These are phyloP conservation scores for Chlorella sp. DNA, from an alignment of 139 green algal species.

Conservation along the genomic window DNA sequence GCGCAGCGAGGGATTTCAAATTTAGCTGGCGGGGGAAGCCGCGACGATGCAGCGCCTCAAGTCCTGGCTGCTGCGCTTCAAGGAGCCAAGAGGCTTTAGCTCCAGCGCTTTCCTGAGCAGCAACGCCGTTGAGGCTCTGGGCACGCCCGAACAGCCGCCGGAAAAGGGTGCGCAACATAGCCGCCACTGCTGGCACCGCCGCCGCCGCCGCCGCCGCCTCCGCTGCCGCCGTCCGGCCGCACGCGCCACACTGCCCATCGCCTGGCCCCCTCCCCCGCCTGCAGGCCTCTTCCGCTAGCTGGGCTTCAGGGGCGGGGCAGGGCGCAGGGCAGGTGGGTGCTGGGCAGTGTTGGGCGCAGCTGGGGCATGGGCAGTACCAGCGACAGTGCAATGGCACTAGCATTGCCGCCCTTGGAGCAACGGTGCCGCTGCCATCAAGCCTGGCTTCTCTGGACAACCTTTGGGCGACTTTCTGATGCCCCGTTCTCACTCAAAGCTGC, in stretches of 20 bases:
- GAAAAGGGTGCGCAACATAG: background rate
- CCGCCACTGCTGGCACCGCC: background rate
- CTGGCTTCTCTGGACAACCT: no score
- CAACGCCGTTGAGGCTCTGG: background rate
- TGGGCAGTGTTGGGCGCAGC: background rate
- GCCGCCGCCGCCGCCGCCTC: background rate
- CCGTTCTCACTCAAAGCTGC: background rate
- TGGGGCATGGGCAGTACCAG: no score
- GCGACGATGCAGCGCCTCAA: background rate
- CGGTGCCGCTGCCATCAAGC: no score
- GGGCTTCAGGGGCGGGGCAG: background rate
- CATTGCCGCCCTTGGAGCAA: no score
- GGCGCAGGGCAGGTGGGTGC: background rate
- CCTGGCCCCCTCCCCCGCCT: background rate
- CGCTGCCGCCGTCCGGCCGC: background rate
- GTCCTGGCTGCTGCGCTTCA: background rate
- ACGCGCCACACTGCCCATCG: background rate
- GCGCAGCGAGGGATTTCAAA: no score
- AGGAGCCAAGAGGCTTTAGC: background rate
- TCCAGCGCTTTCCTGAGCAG: background rate
- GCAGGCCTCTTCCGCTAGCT: background rate
- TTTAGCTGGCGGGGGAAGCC: background rate
- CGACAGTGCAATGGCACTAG: no score
- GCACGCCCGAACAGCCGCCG: background rate
- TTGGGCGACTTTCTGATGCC: no score